Evolutionary conservation across 768 basidiomycete species (phyloP).

Genomic region (Exidia glandulosa): DNA sequence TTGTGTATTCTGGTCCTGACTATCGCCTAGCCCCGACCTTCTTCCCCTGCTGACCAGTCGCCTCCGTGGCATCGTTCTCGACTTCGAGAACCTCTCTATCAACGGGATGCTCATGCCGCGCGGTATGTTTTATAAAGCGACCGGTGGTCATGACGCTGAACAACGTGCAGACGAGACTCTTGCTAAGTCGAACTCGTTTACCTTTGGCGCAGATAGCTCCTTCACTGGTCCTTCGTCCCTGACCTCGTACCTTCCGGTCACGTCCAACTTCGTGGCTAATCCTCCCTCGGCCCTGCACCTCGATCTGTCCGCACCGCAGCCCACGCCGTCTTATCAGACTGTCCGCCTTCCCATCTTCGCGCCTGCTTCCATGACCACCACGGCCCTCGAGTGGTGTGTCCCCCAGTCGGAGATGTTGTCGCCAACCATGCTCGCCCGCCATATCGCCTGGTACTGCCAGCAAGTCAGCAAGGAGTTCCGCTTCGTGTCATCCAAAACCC

Average conservation of each 20-base stretch:
- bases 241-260: not conserved
- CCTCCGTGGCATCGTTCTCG: too few species aligned
- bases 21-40: not conserved
- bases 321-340: too few species aligned
- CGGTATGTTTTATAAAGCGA: not conserved
- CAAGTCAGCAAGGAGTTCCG: not conserved
- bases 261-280: too few species aligned
- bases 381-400: not conserved
- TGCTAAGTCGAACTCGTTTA: not conserved
- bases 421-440: not conserved
- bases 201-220: not conserved
- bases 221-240: not conserved
- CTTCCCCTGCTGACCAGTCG: too few species aligned
- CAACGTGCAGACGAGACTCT: not conserved
- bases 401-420: not conserved
- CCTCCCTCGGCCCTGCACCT: not conserved
- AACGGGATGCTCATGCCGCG: too few species aligned
- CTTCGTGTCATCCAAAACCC: not conserved
- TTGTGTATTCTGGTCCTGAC: not conserved
- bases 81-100: too few species aligned
- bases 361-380: not conserved
- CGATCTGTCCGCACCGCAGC: too few species aligned
- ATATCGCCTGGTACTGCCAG: not conserved
- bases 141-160: not conserved
- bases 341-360: not conserved